Conservation (phyloP, 805 yeast species). For the Saturnispora kantuleensis region DNA sequence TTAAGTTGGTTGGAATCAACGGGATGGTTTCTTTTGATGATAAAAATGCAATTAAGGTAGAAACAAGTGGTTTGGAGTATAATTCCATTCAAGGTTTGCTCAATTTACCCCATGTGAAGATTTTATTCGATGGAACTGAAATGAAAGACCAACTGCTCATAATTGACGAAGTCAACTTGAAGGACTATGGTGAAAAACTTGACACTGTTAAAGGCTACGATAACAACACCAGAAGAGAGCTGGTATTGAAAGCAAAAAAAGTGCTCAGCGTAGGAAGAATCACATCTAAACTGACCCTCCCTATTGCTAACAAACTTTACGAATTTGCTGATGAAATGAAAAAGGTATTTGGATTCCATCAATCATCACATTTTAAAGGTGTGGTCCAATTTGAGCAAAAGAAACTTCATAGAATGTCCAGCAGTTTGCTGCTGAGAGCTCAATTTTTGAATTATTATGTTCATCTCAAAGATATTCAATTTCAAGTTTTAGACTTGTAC, state of each 20-base stretch:
- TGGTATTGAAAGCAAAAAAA: conserved; percentile 3
- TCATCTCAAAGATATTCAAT: conserved; percentile 11
- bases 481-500: conserved; percentile 16
- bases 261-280: conserved; percentile 11
- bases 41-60: not conserved
- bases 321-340: not conserved
- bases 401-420: conserved; percentile 19
- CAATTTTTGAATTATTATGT: conserved; percentile 13
- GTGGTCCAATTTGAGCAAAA: conserved; percentile 4
- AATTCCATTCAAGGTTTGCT: conserved; percentile 1
- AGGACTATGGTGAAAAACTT: not conserved
- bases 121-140: not conserved
- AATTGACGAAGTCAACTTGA: conserved; percentile 17
- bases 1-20: not conserved
- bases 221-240: conserved; percentile 14
- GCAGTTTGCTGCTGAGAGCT: conserved; percentile 18
- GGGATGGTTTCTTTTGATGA: conserved; percentile 2
- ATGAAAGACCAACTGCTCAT: conserved; percentile 1
- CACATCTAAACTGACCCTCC: not conserved
- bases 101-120: not conserved
- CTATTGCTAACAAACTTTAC: not conserved
- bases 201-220: conserved; percentile 19
- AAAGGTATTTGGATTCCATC: no score
- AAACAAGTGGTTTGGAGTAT: not conserved
- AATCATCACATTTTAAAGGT: no score